These are phyloP conservation scores for Thermochaetoides thermophila DNA, from an alignment of 495 filamentous ascomycete genomes.

Conservation along the genomic window DNA sequence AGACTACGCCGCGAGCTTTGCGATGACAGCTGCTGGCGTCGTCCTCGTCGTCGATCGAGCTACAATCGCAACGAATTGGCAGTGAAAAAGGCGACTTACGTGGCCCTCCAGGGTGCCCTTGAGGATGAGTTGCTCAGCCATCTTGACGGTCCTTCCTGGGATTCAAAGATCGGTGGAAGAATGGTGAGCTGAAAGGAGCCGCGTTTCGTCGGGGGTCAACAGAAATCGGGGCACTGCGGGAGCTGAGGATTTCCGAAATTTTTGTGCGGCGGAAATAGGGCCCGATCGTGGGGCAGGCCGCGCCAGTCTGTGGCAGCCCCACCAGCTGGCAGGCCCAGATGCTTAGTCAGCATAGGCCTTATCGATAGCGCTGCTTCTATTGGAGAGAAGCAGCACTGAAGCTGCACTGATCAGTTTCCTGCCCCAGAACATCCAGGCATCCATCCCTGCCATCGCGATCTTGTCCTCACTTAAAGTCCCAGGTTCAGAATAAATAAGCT, in stretches of 20 bases:
- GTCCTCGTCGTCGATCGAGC: background rate
- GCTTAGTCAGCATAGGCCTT: too few species aligned
- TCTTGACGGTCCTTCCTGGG: constrained; percentile 32
- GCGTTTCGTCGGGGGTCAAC: constrained; percentile 20
- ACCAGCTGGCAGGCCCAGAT: constrained; percentile 1
- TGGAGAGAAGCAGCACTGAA: too few species aligned
- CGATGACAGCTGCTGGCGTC: too few species aligned
- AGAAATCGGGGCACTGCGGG: constrained; percentile 13
- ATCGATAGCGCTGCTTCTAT: too few species aligned
- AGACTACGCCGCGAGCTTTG: too few species aligned
- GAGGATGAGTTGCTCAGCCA: constrained; percentile 94
- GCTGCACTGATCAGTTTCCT: too few species aligned
- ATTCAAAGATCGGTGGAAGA: constrained; percentile 20
- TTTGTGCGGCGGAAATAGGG: constrained; percentile 28
- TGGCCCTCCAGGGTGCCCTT: constrained; percentile 97
- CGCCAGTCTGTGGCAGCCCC: constrained; percentile 3
- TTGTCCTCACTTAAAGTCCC: too few species aligned
- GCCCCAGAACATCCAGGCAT: too few species aligned
- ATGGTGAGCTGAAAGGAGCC: constrained; percentile 20
- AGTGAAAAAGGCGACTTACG: constrained; percentile 30
- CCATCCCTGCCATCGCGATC: too few species aligned
- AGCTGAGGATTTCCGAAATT: constrained; percentile 22
- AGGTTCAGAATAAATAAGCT: too few species aligned
- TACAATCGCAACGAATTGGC: constrained; percentile 1
- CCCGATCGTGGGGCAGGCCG: constrained; percentile 16